Evolutionary conservation across 495 filamentous ascomycete species (phyloP), one percentile per base, ranked within the genome.

Genomic region (Tetracladium marchalianum): DNA sequence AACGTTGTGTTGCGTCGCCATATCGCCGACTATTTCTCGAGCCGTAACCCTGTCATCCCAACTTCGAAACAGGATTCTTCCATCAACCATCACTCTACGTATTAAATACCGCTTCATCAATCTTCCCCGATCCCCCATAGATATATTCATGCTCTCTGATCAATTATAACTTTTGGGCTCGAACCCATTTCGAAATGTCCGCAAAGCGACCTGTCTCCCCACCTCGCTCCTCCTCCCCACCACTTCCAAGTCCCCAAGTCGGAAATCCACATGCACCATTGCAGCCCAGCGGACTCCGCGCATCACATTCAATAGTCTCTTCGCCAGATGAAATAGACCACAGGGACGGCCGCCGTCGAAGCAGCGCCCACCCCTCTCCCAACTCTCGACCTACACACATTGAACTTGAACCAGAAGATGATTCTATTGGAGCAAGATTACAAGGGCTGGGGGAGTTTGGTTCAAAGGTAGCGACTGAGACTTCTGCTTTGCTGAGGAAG

Each of bases 401-500:
- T 11, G 22, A 53, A 3, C 36, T 31, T 40, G 55, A 53, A 15
- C 49, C 45, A 31, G 39, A 49, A 5, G 49, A 46, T 13, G 24
- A 39, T 11, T 42, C 22, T 17, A 4, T 46, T 11, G 46, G 24
- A 35, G 38, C 18, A 9, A 31, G 24, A 11, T 33, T 44, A 40
- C 41, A 37, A 6, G 40, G 37, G 11, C 7, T 42, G 4, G n/a
- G 13, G 9, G 48, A 46, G 10, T 31, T 51, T 2, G 16, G 15
- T 1, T 34, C 37, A 34, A 47, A 39, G 27, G 12, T 15, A 5
- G 51, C 60, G 1, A 62, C 53, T 39, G 73, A 77, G 46, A 58
- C 56, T 0, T 72, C 72, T 0, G 54, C 66, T 11, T 61, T 77
- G 4, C 62, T 76, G 22, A 58, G 52, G 46, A 52, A 47, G 32